phyloP scores from a whole-genome alignment of 2,329 filamentous ascomycete species.

The Ophiosphaerella herpotricha region DNA sequence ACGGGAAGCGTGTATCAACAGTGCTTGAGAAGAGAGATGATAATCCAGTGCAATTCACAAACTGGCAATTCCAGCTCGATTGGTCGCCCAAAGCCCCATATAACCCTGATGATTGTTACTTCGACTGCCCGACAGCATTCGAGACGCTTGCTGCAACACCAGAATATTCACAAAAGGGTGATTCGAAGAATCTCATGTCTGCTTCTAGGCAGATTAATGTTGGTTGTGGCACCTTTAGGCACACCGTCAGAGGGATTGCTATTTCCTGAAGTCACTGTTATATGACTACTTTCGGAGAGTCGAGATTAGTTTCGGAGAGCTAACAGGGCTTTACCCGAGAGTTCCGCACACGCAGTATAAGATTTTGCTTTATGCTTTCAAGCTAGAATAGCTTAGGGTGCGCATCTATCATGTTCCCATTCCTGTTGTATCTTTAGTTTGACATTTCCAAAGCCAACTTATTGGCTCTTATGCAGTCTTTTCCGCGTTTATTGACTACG shows the following conservation, averaged over 20 bases:
- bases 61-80: slow-evolving; percentile 1
- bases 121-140: slow-evolving; percentile 1
- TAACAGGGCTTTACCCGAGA: too few relatives aligned
- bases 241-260: background rate
- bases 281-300: too few relatives aligned
- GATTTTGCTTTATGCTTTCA: too few relatives aligned
- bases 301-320: too few relatives aligned
- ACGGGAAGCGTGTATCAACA: background rate
- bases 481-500: too few relatives aligned
- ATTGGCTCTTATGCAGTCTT: too few relatives aligned
- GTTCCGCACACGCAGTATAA: too few relatives aligned
- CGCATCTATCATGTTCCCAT: too few relatives aligned
- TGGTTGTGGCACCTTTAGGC: background rate
- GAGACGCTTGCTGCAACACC: background rate
- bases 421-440: too few relatives aligned
- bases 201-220: background rate
- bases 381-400: too few relatives aligned
- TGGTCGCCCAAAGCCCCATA: background rate
- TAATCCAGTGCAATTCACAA: background rate
- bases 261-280: background rate
- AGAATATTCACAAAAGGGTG: background rate
- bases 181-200: background rate
- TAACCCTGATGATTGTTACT: background rate
- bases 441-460: too few relatives aligned
- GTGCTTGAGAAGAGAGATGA: background rate